phyloP scores from a whole-genome alignment of 2,329 filamentous ascomycete genomes.

The Aspergillus ochraceoroseus region DNA sequence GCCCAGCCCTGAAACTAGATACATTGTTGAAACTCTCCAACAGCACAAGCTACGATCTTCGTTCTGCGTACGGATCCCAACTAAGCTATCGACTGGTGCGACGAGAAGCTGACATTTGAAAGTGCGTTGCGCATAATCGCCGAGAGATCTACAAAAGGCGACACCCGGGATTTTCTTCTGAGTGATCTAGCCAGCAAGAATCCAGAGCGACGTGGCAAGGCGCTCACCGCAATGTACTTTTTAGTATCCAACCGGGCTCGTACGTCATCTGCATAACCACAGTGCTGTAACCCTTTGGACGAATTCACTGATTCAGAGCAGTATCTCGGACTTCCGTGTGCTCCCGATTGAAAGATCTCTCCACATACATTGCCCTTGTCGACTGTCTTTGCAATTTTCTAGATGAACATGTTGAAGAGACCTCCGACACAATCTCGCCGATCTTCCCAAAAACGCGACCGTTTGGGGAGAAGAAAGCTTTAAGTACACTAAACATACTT shows the following conservation, averaged over 20 bases:
- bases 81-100: slow-evolving; percentile 48
- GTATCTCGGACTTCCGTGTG: slow-evolving; percentile 37
- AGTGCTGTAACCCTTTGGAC: background rate
- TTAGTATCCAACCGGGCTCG: slow-evolving; percentile 40
- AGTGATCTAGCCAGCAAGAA: slow-evolving; percentile 41
- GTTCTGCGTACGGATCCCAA: slow-evolving; percentile 59
- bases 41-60: slow-evolving; percentile 68
- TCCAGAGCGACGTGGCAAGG: slow-evolving; percentile 36
- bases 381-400: slow-evolving; percentile 42
- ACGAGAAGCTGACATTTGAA: slow-evolving; percentile 34
- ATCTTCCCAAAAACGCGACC: slow-evolving; percentile 41
- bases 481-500: slow-evolving; percentile 56
- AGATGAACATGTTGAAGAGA: slow-evolving; percentile 36
- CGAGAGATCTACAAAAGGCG: slow-evolving; percentile 42
- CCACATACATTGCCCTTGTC: slow-evolving; percentile 39
- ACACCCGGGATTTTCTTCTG: slow-evolving; percentile 39
- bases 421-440: slow-evolving; percentile 33
- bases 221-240: slow-evolving; percentile 43
- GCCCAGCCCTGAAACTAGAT: slow-evolving; percentile 53
- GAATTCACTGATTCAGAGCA: slow-evolving; percentile 17
- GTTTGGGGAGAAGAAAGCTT: slow-evolving; percentile 40
- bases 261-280: slow-evolving; percentile 22
- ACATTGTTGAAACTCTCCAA: slow-evolving; percentile 64
- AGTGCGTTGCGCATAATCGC: slow-evolving; percentile 46
- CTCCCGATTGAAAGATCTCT: slow-evolving; percentile 31